phyloP scores from a whole-genome alignment of 2,329 filamentous ascomycete species.

The Cladosporium sp. region DNA sequence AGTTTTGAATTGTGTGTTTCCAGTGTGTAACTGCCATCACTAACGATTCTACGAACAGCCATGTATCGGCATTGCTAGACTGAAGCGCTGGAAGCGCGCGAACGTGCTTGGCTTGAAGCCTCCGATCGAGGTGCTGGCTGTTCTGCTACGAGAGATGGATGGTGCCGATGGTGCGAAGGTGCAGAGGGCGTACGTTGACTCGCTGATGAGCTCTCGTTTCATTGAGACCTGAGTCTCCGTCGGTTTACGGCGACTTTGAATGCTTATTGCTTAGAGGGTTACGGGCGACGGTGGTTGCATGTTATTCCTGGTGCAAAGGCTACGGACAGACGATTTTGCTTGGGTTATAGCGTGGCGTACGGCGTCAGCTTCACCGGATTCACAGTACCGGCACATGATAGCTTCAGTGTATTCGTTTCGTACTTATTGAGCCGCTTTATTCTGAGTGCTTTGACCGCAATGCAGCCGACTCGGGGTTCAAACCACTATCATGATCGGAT shows the following conservation, averaged over 20 bases:
- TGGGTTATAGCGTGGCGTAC: background rate
- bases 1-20: conserved; percentile 43
- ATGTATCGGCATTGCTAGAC: conserved; percentile 78
- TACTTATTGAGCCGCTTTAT: background rate
- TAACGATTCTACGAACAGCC: conserved; percentile 58
- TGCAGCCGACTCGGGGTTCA: background rate
- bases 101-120: conserved; percentile 80
- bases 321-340: background rate
- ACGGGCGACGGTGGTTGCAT: background rate
- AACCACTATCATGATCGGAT: background rate
- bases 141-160: conserved; percentile 72
- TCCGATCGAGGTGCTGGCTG: conserved; percentile 85
- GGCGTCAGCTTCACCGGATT: background rate
- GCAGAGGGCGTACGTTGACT: conserved; percentile 75
- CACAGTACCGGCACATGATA: background rate
- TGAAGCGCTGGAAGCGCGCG: conserved; percentile 86
- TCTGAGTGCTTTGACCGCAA: background rate
- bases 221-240: conserved; percentile 39
- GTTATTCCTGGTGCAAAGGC: background rate
- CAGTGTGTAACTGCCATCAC: conserved; percentile 3
- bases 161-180: conserved; percentile 47
- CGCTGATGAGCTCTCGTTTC: conserved; percentile 56
- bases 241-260: background rate
- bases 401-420: background rate
- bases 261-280: background rate